Percentiles rank a stretch among this genome's conserved stretches.
phyloP scores from a whole-genome alignment of 2,329 filamentous ascomycete species.

The Leptosphaerulina australis region DNA sequence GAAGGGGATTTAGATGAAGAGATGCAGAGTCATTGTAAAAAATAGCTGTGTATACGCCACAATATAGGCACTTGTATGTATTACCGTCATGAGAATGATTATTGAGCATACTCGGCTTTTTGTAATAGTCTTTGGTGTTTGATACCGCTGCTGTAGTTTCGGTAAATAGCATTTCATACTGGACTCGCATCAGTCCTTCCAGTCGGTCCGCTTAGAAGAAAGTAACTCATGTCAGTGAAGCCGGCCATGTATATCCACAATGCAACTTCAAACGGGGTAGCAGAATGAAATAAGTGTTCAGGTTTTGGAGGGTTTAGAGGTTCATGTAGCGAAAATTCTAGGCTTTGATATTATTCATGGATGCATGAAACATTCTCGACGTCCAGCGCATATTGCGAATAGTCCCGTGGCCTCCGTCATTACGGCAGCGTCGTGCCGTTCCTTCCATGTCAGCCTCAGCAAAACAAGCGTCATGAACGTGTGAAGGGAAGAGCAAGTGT shows the following conservation, averaged over 20 bases:
- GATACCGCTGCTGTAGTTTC: not conserved
- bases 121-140: too few species aligned
- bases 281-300: slow-evolving; percentile 5
- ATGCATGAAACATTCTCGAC: slow-evolving; percentile 15
- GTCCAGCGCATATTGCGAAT: slow-evolving; percentile 12
- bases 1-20: not conserved
- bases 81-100: not conserved
- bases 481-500: slow-evolving; percentile 8
- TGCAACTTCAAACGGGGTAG: slow-evolving; percentile 17
- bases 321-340: slow-evolving; percentile 17
- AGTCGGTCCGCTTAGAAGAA: too few species aligned
- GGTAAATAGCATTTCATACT: not conserved
- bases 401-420: slow-evolving; percentile 8
- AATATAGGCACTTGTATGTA: slow-evolving; percentile 13
- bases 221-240: not conserved
- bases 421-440: slow-evolving; percentile 14
- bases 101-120: too few species aligned
- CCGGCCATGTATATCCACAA: slow-evolving; percentile 1
- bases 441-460: slow-evolving; percentile 15
- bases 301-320: slow-evolving; percentile 8
- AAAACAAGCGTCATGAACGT: slow-evolving; percentile 4
- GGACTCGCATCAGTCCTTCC: not conserved
- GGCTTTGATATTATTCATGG: slow-evolving; percentile 16
- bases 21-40: slow-evolving; percentile 20
- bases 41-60: slow-evolving; percentile 18